phyloP scores from a whole-genome alignment of 306 rosid species.

The Castanopsis chinensis region DNA sequence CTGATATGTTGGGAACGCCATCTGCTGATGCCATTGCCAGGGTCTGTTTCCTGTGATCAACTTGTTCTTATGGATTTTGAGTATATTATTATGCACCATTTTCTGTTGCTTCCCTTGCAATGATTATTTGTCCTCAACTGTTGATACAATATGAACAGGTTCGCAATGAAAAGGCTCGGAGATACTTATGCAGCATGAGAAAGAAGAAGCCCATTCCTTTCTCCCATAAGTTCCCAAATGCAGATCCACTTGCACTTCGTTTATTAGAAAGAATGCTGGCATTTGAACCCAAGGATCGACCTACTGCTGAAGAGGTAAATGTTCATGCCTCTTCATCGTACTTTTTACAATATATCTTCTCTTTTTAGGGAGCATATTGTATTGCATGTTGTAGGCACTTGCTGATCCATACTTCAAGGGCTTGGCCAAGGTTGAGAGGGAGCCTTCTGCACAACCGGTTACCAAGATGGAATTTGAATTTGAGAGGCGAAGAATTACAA shows the following conservation, averaged over 20 bases:
- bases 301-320: conserved; percentile 93
- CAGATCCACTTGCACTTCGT: conserved; percentile 95
- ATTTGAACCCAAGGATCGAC: conserved; percentile 97
- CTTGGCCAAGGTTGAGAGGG: conserved; percentile 98
- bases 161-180: conserved; percentile 93
- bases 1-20: conserved; percentile 94
- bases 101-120: conserved; percentile 10
- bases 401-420: conserved; percentile 99
- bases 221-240: conserved; percentile 86
- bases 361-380: conserved; percentile 18
- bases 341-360: conserved; percentile 14
- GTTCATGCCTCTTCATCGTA: conserved; percentile 15
- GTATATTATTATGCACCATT: not conserved
- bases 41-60: conserved; percentile 49
- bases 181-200: conserved; percentile 96
- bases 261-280: conserved; percentile 96
- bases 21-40: conserved; percentile 86
- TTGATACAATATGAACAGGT: conserved; percentile 47
- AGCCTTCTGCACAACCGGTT: conserved; percentile 95
- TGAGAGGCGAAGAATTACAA: conserved; percentile 96
- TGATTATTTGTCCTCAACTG: conserved; percentile 3
- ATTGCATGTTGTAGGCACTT: conserved; percentile 60
- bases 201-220: conserved; percentile 87
- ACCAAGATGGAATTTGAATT: conserved; percentile 99
- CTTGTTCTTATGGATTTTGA: not conserved